Evolutionary conservation across 2,329 filamentous ascomycete genomes (phyloP), one percentile per base, ranked within the genome.

Genomic region (Sporothrix mexicana): DNA sequence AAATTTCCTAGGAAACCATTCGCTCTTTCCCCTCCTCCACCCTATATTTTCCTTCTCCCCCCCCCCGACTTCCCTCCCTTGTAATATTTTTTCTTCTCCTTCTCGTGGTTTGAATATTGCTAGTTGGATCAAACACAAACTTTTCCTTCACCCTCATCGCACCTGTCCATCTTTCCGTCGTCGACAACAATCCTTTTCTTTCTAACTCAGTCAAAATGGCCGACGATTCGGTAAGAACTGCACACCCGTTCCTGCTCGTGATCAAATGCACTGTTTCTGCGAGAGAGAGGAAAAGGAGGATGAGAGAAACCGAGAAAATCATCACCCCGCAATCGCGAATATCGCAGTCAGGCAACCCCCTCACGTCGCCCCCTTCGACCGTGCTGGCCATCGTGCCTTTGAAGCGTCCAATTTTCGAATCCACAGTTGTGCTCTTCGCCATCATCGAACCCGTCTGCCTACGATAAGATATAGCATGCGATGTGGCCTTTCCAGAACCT

Each of bases 151-250:
- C 73, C 76, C 47, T 74, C 74, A 74, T 81, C 78, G 30, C 30
- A 76, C 79, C 73, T 81, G 78, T 76, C 79, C 79, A 73, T 78
- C 76, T 78, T 80, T 30, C 17, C 59, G 36, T 68, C 68, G n/a
- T 70, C 67, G 64, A 69, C 68, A 73, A 71, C 70, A 20, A 78
- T 73, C 76, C 77, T 77, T 72, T 75, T 74, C 77, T 78, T 76
- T 73, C 74, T 77, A 78, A 84, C 82, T 81, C 81, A 81, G 81
- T 85, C 86, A 88, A 83, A 79, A 90, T 90, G 88, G 82, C 87
- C 79, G 87, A 88, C 76, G 86, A 83, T 76, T 79, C 80, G 80
- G 87, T 88, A 84, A 84, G 86, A 82, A 57, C 61, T 55, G 59
- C 72, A 64, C n/a, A 72, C 70, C 51, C 75, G 67, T n/a, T 12